Base-by-base conservation (phyloP, 2,329 filamentous ascomycete species). In the Alternaria atra region DNA sequence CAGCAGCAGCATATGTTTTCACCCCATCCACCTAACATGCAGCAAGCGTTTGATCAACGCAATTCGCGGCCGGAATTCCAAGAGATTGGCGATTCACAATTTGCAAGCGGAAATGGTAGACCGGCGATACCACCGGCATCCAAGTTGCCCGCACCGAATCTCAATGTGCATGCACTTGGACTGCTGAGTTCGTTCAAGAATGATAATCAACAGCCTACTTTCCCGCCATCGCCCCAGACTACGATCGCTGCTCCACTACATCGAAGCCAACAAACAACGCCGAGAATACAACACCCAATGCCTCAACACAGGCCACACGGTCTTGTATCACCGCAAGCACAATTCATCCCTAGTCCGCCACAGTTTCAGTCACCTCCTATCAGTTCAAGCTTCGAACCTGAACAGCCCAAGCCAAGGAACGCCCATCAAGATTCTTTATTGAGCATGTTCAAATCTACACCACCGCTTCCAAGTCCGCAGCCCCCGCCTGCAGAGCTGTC, bases 111-210 rank as follows among this genome's bases (percentile, higher is more conserved):
- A 52, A 79, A 80, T 57, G 79, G 80, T n/a, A 52, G 69, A 15
- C 80, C 82, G 40, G 75, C 78, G 35, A 81, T 85, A 30, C 87
- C 87, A 2, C 82, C 85, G 34, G 85, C 87, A 5, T 75, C 87
- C 67, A 85, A 85, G 52, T 72, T 90, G 25, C 87, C 87, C 15
- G 81, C 84, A 39, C 86, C 86, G 6, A 86, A 84, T 63, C 81
- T 89, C 32, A 88, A 81, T 35, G 82, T 82, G 12, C 87, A 90
- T 72, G 82, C 86, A 1, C 79, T 86, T 59, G 82, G 82, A n/a
- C 73, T 90, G 34, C 77, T 90, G 50, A 86, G 84, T 66, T 82
- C 85, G 1, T 89, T 90, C 79, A 89, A 84, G 61, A 71, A 72
- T 13, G 69, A 68, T 12, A 70, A 73, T 30, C 59, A 65, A 35